phyloP scores from a whole-genome alignment of 345 rosid genomes.

The Nephelium lappaceum region DNA sequence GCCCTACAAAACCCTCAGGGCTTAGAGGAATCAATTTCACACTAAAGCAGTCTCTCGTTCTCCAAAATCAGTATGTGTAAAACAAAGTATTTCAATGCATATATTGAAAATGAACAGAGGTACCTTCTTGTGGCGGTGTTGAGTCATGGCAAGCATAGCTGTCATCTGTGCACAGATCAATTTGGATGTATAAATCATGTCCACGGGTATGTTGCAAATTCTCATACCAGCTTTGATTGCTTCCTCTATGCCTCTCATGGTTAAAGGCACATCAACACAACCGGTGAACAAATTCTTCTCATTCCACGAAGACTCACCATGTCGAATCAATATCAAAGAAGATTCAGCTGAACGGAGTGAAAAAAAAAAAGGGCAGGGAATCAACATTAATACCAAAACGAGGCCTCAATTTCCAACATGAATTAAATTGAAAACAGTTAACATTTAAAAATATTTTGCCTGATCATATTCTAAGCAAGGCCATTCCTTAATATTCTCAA shows the following conservation, averaged over 20 bases:
- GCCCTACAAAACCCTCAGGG: background rate
- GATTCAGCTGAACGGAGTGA: slow-evolving; percentile 60
- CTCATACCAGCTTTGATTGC: slow-evolving; percentile 98
- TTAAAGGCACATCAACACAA: slow-evolving; percentile 94
- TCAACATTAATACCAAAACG: background rate
- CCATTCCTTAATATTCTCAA: background rate
- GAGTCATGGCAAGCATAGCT: slow-evolving; percentile 98
- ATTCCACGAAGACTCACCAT: slow-evolving; percentile 97
- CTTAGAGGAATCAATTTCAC: background rate
- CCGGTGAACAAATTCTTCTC: slow-evolving; percentile 98
- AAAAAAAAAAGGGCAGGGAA: background rate
- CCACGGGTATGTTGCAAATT: slow-evolving; percentile 91
- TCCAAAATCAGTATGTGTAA: background rate
- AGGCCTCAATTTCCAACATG: background rate
- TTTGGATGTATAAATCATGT: slow-evolving; percentile 85
- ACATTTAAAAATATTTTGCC: background rate
- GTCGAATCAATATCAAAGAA: slow-evolving; percentile 83
- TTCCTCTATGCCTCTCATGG: slow-evolving; percentile 88
- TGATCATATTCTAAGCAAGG: background rate
- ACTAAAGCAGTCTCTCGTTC: background rate
- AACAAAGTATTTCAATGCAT: background rate
- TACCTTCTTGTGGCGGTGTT: slow-evolving; percentile 94
- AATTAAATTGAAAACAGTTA: background rate
- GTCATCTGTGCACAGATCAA: slow-evolving; percentile 99
- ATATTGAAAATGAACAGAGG: background rate